Conservation (phyloP, 2,329 filamentous ascomycete species). For the Calycina herbarum region DNA sequence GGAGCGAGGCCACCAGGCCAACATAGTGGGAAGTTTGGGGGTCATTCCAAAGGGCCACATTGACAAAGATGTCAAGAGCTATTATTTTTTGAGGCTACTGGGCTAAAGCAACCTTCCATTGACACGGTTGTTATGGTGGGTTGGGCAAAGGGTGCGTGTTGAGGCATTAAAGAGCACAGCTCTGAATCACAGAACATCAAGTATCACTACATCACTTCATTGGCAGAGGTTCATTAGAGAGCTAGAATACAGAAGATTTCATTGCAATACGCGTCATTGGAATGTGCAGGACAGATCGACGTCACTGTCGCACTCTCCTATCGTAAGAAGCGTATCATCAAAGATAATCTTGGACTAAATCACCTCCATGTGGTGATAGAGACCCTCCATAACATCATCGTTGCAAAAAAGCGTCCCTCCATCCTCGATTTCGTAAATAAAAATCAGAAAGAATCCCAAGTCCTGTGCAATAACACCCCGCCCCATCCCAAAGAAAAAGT, state of each 20-base stretch:
- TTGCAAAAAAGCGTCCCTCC: constrained; percentile 14
- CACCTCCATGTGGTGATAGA: constrained; percentile 26
- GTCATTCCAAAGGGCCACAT: no score
- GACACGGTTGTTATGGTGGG: no score
- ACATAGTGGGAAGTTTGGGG: neutral
- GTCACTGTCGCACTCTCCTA: constrained; percentile 25
- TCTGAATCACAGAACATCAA: neutral
- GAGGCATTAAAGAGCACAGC: no score
- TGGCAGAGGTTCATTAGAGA: constrained; percentile 16
- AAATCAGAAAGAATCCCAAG: constrained; percentile 15
- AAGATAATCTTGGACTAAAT: constrained; percentile 30
- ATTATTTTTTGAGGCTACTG: no score
- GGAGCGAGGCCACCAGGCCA: neutral
- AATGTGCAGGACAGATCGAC: constrained; percentile 29
- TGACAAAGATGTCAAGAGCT: no score
- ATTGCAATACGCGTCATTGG: constrained; percentile 30
- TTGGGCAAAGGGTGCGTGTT: no score
- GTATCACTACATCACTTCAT: neutral
- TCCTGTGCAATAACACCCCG: constrained; percentile 32
- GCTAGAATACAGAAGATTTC: constrained; percentile 37
- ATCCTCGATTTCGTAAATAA: constrained; percentile 22
- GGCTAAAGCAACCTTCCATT: no score
- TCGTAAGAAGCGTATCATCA: constrained; percentile 26
- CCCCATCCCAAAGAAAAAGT: constrained; percentile 33
- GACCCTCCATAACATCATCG: constrained; percentile 34